Percentiles rank a stretch among this genome's conserved stretches.
Conservation (phyloP, 805 yeast genomes). For the Isabelozyma heimii region DNA sequence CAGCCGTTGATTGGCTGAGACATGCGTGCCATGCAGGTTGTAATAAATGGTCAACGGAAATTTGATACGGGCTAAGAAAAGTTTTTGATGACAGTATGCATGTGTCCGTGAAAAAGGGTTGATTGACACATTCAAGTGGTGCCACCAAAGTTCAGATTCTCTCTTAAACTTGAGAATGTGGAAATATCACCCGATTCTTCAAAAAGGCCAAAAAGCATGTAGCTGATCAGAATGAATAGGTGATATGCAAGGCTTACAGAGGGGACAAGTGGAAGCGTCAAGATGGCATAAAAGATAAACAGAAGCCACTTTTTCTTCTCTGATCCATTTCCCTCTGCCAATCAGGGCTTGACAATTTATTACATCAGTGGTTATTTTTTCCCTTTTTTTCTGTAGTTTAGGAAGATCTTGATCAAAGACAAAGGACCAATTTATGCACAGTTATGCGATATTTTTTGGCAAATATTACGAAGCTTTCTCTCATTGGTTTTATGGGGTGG, state of each 20-base stretch:
- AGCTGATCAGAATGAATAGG: too few species aligned
- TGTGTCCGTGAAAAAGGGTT: background rate
- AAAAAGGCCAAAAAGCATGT: too few species aligned
- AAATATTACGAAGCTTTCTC: background rate
- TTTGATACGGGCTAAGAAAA: background rate
- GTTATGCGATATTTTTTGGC: background rate
- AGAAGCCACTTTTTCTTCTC: too few species aligned
- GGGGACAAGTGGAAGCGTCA: too few species aligned
- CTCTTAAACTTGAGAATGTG: background rate
- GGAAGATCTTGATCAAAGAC: background rate
- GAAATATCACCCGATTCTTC: background rate
- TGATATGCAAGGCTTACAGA: too few species aligned
- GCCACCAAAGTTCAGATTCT: background rate
- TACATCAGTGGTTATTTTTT: too few species aligned
- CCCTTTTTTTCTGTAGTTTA: too few species aligned
- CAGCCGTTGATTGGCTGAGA: background rate
- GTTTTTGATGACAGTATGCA: background rate
- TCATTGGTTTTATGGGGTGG: background rate
- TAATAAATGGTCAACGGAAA: background rate
- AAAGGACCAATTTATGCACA: background rate
- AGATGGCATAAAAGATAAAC: too few species aligned
- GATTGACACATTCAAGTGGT: background rate
- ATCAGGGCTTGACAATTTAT: too few species aligned
- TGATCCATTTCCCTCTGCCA: too few species aligned
- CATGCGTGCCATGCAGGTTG: background rate